A percentile compares a stretch with the other conserved stretches of the same genome.
Conservation (phyloP, 1,284 basidiomycete species). For the Ganoderma resinaceum region DNA sequence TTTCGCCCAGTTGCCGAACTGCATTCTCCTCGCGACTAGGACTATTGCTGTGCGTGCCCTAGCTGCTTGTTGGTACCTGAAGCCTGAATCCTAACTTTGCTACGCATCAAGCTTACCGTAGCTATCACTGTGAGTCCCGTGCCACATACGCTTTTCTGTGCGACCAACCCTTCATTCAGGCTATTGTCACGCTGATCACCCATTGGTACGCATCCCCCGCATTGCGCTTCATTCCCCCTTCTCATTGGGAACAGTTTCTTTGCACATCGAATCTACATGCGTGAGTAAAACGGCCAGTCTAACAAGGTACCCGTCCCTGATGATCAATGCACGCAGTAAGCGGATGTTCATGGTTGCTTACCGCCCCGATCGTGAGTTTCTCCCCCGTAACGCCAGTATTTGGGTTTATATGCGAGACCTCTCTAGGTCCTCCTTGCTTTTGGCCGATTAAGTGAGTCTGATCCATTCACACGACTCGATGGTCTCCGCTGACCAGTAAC, state of each 20-base stretch:
- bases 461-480: neutral
- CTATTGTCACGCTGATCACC: slow-evolving; percentile 38
- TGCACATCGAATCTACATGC: slow-evolving; percentile 21
- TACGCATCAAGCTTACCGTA: slow-evolving; percentile 30
- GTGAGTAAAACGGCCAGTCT: slow-evolving; percentile 17
- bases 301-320: neutral
- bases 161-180: slow-evolving; percentile 27
- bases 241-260: slow-evolving; percentile 18
- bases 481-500: neutral
- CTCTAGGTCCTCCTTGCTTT: slow-evolving; percentile 24
- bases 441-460: slow-evolving; percentile 26
- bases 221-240: neutral
- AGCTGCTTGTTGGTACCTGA: neutral
- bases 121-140: slow-evolving; percentile 30
- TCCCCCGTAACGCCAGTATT: too few species aligned
- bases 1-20: neutral
- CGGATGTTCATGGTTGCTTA: slow-evolving; percentile 45
- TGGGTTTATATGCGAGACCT: neutral
- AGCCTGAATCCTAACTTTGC: neutral
- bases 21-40: neutral
- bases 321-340: slow-evolving; percentile 40
- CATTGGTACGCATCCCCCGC: slow-evolving; percentile 44
- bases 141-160: slow-evolving; percentile 12
- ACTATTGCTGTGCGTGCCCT: slow-evolving; percentile 34
- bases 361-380: slow-evolving; percentile 46